These are phyloP conservation scores for Cystobasidium onofrii DNA, from an alignment of 768 basidiomycete species.

Conservation along the genomic window DNA sequence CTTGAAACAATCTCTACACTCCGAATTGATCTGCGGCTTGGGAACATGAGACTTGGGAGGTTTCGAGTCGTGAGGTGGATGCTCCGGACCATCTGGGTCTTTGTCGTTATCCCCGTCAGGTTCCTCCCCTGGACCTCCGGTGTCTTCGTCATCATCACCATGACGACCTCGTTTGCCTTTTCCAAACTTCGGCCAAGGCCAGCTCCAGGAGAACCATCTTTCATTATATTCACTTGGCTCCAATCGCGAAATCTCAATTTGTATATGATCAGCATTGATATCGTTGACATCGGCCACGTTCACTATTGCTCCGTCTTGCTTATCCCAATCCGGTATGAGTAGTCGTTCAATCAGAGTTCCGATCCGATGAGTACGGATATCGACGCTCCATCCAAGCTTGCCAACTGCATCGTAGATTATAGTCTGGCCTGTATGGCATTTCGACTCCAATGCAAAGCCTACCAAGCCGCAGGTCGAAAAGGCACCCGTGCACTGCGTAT, in stretches of 20 bases:
- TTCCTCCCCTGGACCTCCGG: background rate
- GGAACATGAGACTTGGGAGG: slow-evolving; percentile 23
- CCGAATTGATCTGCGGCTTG: background rate
- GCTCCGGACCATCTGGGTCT: background rate
- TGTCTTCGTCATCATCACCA: background rate
- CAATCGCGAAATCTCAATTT: too few relatives aligned
- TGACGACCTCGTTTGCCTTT: background rate
- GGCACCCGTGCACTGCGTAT: slow-evolving; percentile 57
- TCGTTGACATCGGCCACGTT: background rate
- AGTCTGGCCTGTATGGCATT: slow-evolving; percentile 78
- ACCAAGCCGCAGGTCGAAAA: slow-evolving; percentile 68
- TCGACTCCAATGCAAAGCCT: slow-evolving; percentile 77
- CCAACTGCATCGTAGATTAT: slow-evolving; percentile 74
- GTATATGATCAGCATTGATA: background rate
- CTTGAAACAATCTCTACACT: slow-evolving; percentile 36
- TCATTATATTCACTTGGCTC: too few relatives aligned
- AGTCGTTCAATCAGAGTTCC: slow-evolving; percentile 37
- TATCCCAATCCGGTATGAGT: slow-evolving; percentile 37
- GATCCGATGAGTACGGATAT: slow-evolving; percentile 53
- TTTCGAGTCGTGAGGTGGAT: background rate
- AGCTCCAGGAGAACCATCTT: background rate
- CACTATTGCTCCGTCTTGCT: background rate
- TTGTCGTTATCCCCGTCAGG: background rate
- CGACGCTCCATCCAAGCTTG: slow-evolving; percentile 68
- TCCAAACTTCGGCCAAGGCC: background rate